Evolutionary conservation across 2,329 filamentous ascomycete species (phyloP).

Genomic region (Beauveria bassiana): DNA sequence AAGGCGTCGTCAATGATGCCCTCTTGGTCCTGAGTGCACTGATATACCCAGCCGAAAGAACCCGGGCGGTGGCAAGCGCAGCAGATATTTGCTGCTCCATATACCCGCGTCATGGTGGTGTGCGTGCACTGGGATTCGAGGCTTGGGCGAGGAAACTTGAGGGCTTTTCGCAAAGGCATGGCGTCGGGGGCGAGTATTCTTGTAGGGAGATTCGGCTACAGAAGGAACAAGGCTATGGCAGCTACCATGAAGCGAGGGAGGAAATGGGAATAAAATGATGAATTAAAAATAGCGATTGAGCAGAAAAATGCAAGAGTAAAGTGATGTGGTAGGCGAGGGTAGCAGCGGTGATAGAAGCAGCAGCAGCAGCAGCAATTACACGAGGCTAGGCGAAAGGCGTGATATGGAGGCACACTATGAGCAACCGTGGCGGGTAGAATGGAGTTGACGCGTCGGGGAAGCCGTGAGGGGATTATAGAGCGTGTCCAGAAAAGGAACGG

Average conservation of each 20-base stretch:
- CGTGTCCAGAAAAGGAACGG: not conserved
- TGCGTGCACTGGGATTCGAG: slow-evolving; percentile 52
- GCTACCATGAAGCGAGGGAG: not conserved
- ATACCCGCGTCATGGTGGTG: slow-evolving; percentile 58
- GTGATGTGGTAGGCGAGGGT: slow-evolving; percentile 2
- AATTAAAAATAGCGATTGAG: not conserved
- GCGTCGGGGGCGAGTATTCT: not conserved
- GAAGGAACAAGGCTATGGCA: not conserved
- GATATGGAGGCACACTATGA: not conserved
- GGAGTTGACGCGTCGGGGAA: not conserved
- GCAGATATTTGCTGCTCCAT: slow-evolving; percentile 46
- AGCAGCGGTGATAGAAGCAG: not conserved
- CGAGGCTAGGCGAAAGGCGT: slow-evolving; percentile 1
- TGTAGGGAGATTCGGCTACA: not conserved
- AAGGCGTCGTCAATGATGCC: slow-evolving; percentile 27
- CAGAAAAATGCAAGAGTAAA: slow-evolving; percentile 3
- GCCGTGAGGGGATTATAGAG: not conserved
- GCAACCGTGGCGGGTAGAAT: not conserved
- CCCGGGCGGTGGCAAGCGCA: slow-evolving; percentile 48
- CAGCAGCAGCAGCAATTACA: not conserved
- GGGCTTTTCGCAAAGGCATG: slow-evolving; percentile 5
- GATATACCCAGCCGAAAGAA: slow-evolving; percentile 63
- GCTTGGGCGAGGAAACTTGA: not conserved
- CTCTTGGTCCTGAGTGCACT: slow-evolving; percentile 59
- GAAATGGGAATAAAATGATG: not conserved